Conservation (phyloP, 768 basidiomycete genomes). For the Saitozyma podzolica region DNA sequence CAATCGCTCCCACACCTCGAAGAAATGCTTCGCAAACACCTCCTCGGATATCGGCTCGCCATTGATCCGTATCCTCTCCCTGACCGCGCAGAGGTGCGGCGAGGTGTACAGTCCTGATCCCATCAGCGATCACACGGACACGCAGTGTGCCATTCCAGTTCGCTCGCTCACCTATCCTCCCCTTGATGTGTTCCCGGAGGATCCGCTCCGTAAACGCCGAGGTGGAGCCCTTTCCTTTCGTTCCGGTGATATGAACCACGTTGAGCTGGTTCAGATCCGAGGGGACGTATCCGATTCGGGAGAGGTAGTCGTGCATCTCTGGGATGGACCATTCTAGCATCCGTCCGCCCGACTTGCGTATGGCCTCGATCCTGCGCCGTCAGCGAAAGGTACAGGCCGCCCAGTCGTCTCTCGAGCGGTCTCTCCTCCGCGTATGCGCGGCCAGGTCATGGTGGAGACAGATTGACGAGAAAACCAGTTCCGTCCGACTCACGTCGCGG, state of each 20-base stretch:
- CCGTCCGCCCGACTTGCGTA: slow-evolving; percentile 69
- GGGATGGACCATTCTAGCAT: slow-evolving; percentile 67
- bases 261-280: slow-evolving; percentile 82
- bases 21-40: slow-evolving; percentile 86
- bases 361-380: slow-evolving; percentile 63
- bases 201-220: slow-evolving; percentile 89
- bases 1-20: slow-evolving; percentile 89
- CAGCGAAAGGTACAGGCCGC: background rate
- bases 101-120: slow-evolving; percentile 86
- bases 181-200: slow-evolving; percentile 66
- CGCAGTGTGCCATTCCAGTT: no score
- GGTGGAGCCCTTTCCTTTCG: slow-evolving; percentile 97
- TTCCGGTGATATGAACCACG: slow-evolving; percentile 94
- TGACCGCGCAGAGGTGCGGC: slow-evolving; percentile 91
- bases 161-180: slow-evolving; percentile 70
- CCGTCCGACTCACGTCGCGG: slow-evolving; percentile 60
- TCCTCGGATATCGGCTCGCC: slow-evolving; percentile 85
- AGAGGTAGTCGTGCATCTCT: slow-evolving; percentile 87
- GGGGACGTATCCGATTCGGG: slow-evolving; percentile 77
- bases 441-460: no score
- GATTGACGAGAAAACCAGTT: background rate
- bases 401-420: background rate
- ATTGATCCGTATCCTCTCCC: slow-evolving; percentile 92
- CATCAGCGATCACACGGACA: background rate
- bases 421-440: background rate